Percentiles rank a stretch among this genome's conserved stretches.
These are phyloP conservation scores for Tulasnella sp. DNA, from an alignment of 768 basidiomycete species.

Conservation along the genomic window DNA sequence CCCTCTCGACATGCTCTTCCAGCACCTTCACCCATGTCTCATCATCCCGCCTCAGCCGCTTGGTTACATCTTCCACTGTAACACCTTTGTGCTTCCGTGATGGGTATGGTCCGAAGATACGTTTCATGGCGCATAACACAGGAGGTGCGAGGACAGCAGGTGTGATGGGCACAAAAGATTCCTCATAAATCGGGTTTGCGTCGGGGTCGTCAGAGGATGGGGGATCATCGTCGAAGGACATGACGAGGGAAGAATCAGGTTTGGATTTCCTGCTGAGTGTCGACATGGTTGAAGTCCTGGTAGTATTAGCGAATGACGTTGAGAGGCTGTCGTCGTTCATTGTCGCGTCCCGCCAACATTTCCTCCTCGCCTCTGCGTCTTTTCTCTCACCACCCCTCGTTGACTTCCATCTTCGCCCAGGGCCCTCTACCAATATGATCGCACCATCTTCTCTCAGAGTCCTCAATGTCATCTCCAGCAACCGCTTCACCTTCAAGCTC, in stretches of 20 bases:
- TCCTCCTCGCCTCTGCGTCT: not conserved
- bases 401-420: slow-evolving; percentile 31
- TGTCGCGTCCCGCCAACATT: slow-evolving; percentile 39
- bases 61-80: slow-evolving; percentile 38
- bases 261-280: slow-evolving; percentile 20
- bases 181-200: slow-evolving; percentile 34
- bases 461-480: slow-evolving; percentile 55
- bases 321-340: slow-evolving; percentile 25
- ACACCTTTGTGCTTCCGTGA: slow-evolving; percentile 22
- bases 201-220: slow-evolving; percentile 46
- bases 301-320: slow-evolving; percentile 23
- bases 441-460: slow-evolving; percentile 61
- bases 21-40: slow-evolving; percentile 56
- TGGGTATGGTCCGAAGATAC: slow-evolving; percentile 23
- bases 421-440: slow-evolving; percentile 63
- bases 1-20: slow-evolving; percentile 52
- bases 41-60: slow-evolving; percentile 38
- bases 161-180: slow-evolving; percentile 55
- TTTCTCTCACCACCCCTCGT: not conserved
- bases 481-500: slow-evolving; percentile 45
- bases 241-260: slow-evolving; percentile 26
- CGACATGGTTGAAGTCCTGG: slow-evolving; percentile 21
- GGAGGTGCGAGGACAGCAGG: slow-evolving; percentile 37
- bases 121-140: slow-evolving; percentile 37
- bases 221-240: slow-evolving; percentile 27